phyloP scores from a whole-genome alignment of 1,139 yeast genomes.

The Yamadazyma siamensis region DNA sequence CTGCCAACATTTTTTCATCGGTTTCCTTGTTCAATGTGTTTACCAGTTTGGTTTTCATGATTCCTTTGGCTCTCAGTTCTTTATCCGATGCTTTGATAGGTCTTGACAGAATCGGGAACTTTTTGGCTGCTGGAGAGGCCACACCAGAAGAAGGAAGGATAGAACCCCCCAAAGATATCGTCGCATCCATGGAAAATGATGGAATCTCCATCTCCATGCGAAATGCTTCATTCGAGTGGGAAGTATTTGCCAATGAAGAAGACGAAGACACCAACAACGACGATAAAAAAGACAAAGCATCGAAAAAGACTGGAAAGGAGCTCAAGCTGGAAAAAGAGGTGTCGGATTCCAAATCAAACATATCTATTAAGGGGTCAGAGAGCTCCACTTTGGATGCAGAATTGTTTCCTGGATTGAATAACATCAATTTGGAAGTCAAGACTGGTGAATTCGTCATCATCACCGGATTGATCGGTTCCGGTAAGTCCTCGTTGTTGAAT shows the following conservation, averaged over 20 bases:
- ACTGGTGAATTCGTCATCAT: constrained; percentile 64
- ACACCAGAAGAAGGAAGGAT: constrained; percentile 19
- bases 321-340: neutral
- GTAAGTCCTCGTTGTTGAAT: constrained; percentile 56
- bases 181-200: constrained; percentile 16
- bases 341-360: constrained; percentile 2
- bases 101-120: constrained; percentile 54
- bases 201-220: constrained; percentile 24
- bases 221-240: constrained; percentile 35
- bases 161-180: constrained; percentile 6
- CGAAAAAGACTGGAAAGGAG: constrained; percentile 2
- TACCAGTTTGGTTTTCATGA: constrained; percentile 50
- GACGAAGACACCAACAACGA: constrained; percentile 10
- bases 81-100: constrained; percentile 71
- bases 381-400: constrained; percentile 5
- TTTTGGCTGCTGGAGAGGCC: constrained; percentile 40
- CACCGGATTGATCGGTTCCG: constrained; percentile 72
- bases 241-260: constrained; percentile 32
- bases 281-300: constrained; percentile 3
- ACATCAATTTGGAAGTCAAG: constrained; percentile 40
- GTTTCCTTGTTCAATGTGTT: constrained; percentile 67
- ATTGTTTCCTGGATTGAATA: constrained; percentile 29
- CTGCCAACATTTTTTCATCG: constrained; percentile 79
- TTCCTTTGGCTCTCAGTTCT: constrained; percentile 70
- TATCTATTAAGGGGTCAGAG: constrained; percentile 1